Evolutionary conservation across 1,284 basidiomycete species (phyloP).

Genomic region (Afroboletus lepidellus): DNA sequence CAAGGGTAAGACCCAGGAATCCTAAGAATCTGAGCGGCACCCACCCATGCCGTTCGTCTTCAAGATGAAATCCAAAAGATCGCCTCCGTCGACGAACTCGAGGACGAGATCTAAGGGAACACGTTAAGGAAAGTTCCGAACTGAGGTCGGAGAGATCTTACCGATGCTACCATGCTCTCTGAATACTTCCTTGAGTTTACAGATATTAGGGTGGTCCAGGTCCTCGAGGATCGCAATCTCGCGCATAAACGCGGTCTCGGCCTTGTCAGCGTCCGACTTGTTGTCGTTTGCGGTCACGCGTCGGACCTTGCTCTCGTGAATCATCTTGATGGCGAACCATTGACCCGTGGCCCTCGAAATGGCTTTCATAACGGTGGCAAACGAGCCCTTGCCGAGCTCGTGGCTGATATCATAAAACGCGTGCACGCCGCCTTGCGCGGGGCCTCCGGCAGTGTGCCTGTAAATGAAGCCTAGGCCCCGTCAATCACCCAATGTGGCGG

Average conservation of each 20-base stretch:
- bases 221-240: conserved; percentile 80
- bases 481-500: conserved; percentile 6
- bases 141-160: conserved; percentile 32
- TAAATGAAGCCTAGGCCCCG: conserved; percentile 45
- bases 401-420: conserved; percentile 61
- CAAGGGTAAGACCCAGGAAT: conserved; percentile 5
- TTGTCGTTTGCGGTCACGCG: conserved; percentile 36
- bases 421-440: conserved; percentile 51
- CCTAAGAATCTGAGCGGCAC: conserved; percentile 27
- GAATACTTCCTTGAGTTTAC: conserved; percentile 77
- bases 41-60: conserved; percentile 55
- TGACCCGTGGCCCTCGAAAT: conserved; percentile 56
- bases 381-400: conserved; percentile 78
- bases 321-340: conserved; percentile 78
- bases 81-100: conserved; percentile 83
- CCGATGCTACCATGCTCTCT: conserved; percentile 69
- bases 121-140: not conserved
- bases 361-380: conserved; percentile 76
- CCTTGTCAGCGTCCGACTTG: conserved; percentile 23
- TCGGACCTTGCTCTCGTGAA: conserved; percentile 47
- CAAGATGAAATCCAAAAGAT: conserved; percentile 82
- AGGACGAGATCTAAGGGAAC: conserved; percentile 62
- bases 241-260: conserved; percentile 50
- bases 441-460: conserved; percentile 51
- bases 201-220: conserved; percentile 80